Evolutionary conservation across 1,284 basidiomycete species (phyloP), one percentile per base, ranked within the genome.

Genomic region (Rhodotorula sp.): DNA sequence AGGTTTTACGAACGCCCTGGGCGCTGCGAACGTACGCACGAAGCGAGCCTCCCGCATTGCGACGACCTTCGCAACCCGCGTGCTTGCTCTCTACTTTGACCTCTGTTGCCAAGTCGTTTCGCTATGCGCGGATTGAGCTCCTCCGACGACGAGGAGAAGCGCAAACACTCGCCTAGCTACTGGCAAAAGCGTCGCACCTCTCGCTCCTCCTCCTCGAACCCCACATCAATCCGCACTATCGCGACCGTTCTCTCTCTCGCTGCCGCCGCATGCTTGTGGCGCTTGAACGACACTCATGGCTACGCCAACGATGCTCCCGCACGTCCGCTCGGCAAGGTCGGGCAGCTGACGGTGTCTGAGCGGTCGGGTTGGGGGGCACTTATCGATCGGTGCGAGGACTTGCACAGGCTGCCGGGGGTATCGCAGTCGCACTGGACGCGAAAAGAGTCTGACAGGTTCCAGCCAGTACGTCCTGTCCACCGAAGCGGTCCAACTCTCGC

Each of bases 91-190:
- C 16, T 30, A n/a, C 37, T 15, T 2, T 7, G 18, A 44, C 11
- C 57, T 31, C 57, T 22, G 28, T 26, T 9, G 44, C 24, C 8
- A 30, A 50, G 34, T 34, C 10, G 34, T 10, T 34, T 34, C 34
- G 34, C 34, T 50, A 30, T 31, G 53, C 30, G 53, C 6, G 30
- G 30, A 13, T n/a, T n/a, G 11, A 60, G 58, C 37, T 65, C 64
- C n/a, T 60, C 58, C 11, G 64, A 65, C 52, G 64, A 65, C 57
- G 64, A 65, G 34, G 64, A 65, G 52, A 65, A 60, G 47, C n/a
- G 37, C 44, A 65, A 65, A 28, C 64, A 44, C 7, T 20, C 63
- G 16, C 6, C 53, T 9, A 22, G 31, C 30, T 1, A 9, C 20
- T 48, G 24, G 34, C 34, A 34, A 34, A 5, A 34, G 8, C 47